phyloP scores from a whole-genome alignment of 352 stramenopile species.

The Chloridella minuta region DNA sequence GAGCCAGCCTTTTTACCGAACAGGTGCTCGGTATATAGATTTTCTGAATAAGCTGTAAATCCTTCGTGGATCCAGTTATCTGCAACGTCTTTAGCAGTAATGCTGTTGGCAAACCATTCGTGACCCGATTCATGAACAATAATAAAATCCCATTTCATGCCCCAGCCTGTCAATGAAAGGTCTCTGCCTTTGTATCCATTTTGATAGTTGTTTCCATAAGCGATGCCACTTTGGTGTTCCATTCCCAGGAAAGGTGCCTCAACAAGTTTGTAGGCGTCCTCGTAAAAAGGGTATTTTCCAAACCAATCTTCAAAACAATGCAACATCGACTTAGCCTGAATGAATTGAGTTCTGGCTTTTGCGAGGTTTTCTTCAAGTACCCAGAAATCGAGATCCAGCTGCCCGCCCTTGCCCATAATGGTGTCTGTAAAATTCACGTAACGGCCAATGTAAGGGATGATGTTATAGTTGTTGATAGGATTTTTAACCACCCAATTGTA shows the following conservation, averaged over 20 bases:
- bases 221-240: neutral
- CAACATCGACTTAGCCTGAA: neutral
- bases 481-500: neutral
- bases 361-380: neutral
- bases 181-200: neutral
- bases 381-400: neutral
- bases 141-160: neutral
- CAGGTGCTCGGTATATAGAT: constrained; percentile 1
- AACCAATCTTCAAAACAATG: neutral
- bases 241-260: neutral
- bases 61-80: neutral
- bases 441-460: neutral
- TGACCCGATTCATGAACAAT: neutral
- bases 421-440: neutral
- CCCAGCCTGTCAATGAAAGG: neutral
- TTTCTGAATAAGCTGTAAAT: neutral
- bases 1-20: neutral
- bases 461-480: neutral
- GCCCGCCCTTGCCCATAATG: neutral
- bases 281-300: neutral
- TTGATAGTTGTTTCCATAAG: neutral
- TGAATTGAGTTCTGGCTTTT: neutral
- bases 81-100: neutral
- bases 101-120: neutral
- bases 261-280: neutral